These are phyloP conservation scores for Yamadazyma triangularis DNA, from an alignment of 1,139 yeast genomes.

Conservation along the genomic window DNA sequence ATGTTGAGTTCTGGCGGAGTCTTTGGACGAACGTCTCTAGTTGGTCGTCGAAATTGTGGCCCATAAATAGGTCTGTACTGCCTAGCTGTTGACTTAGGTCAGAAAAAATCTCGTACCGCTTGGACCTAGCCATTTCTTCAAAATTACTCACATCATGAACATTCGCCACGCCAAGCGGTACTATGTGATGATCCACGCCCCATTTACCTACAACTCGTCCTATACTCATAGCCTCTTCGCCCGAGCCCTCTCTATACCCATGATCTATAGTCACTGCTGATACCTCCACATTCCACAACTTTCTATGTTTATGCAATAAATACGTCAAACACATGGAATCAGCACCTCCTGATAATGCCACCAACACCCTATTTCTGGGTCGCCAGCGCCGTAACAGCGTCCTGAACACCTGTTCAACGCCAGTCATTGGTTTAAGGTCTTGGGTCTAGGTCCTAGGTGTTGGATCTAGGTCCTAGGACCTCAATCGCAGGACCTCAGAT, in stretches of 20 bases:
- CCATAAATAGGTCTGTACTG: slow-evolving; percentile 43
- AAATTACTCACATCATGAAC: slow-evolving; percentile 29
- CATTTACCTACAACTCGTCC: slow-evolving; percentile 28
- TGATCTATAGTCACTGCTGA: slow-evolving; percentile 63
- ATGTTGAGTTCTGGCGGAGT: slow-evolving; percentile 47
- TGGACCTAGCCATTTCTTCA: slow-evolving; percentile 55
- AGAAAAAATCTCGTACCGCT: slow-evolving; percentile 44
- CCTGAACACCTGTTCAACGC: slow-evolving; percentile 10
- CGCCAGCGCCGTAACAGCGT: slow-evolving; percentile 8
- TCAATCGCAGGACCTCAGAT: too few species aligned
- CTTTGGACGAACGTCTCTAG: slow-evolving; percentile 65
- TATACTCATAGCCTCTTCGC: slow-evolving; percentile 43
- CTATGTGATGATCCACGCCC: slow-evolving; percentile 38
- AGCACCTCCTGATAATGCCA: slow-evolving; percentile 76
- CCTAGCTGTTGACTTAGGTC: slow-evolving; percentile 26
- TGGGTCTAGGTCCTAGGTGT: too few species aligned
- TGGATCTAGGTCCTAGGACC: too few species aligned
- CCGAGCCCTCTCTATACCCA: slow-evolving; percentile 42
- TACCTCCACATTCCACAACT: too few species aligned
- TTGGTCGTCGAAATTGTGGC: slow-evolving; percentile 71
- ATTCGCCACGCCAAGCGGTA: slow-evolving; percentile 27
- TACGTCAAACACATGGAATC: slow-evolving; percentile 70
- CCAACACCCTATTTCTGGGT: slow-evolving; percentile 15
- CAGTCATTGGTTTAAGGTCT: too few species aligned
- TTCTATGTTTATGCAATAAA: slow-evolving; percentile 31